Base-by-base conservation (phyloP, 78 protist species). In the Trichosphaerium sp. region DNA sequence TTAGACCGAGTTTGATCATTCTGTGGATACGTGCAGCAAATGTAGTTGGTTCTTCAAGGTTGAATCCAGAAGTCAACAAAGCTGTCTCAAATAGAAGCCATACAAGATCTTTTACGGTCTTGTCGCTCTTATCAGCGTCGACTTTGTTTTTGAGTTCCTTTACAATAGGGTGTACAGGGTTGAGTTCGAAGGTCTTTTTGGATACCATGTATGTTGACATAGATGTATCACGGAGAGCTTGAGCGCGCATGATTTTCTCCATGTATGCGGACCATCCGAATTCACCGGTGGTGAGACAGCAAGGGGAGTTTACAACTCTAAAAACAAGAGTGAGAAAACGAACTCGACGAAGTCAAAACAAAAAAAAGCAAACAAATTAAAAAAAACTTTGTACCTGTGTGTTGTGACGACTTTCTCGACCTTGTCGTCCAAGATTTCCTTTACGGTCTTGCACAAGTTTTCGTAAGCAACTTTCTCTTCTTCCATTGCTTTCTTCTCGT, bases 201-300 rank as follows among this genome's bases (percentile, higher is more conserved):
- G 89, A 61, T 28, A 82, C 66, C 99, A 94, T 96, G 92, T 91
- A 90, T 47, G 90, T 55, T 23, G 92, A 72, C 95, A 93, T 90
- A 73, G 92, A 66, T 43, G 60, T 29, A 81, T 98, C 98, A 63
- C 96, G 93, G 28, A 94, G 93, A 8, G 99, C 98, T 88, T 97
- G 99, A 26, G 96, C 95, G 89, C 92, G 92, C 98, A 98, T 95
- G 95, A 98, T 92, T 65, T 97, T 83, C 88, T 93, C 97, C 98
- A 96, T 94, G 87, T 96, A 91, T 74, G 99, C 98, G 31, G 97
- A 86, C 98, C 98, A 93, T 54, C 98, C 99, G 72, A 66, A 91
- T 86, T 94, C 96, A 67, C 91, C 88, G 35, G 99, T 92, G 66
- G 93, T 97, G 48, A 97, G 82, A 68, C 28, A 31, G 78, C 97